Conservation (phyloP, 1,284 basidiomycete species). For the Quambalaria eucalypti region DNA sequence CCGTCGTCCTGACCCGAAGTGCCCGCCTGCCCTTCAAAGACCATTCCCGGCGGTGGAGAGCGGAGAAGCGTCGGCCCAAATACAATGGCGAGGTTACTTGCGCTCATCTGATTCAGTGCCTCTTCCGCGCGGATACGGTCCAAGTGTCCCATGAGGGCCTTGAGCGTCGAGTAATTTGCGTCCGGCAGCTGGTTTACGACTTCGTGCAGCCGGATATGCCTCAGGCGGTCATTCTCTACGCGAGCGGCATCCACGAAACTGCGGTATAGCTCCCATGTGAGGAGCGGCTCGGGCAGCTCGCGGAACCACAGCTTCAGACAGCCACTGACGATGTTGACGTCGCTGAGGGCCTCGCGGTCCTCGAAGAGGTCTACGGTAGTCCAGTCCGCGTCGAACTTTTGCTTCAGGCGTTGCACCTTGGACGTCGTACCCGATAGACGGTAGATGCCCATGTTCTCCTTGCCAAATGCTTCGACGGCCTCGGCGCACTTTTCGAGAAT, state of each 20-base stretch:
- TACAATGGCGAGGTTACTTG: conserved; percentile 87
- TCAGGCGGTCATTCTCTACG: conserved; percentile 81
- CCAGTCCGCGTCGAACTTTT: conserved; percentile 60
- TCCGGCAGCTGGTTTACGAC: conserved; percentile 95
- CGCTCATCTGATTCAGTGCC: conserved; percentile 77
- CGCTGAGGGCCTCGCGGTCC: conserved; percentile 51
- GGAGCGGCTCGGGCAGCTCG: conserved; percentile 85
- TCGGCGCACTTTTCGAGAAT: conserved; percentile 82
- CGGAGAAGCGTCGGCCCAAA: conserved; percentile 78
- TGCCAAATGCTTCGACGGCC: conserved; percentile 68
- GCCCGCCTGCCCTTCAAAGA: neutral
- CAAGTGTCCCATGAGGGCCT: conserved; percentile 88
- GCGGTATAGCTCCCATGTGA: conserved; percentile 75
- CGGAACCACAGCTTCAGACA: conserved; percentile 92
- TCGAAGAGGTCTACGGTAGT: conserved; percentile 36
- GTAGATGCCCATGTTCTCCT: conserved; percentile 82
- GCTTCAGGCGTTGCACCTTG: conserved; percentile 74
- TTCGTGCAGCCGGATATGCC: conserved; percentile 90
- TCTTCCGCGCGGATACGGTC: conserved; percentile 50
- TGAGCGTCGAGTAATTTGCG: conserved; percentile 92
- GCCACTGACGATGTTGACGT: conserved; percentile 91
- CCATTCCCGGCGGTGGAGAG: conserved; percentile 15
- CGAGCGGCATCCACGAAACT: conserved; percentile 90
- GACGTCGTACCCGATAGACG: conserved; percentile 83
- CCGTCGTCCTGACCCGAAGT: neutral